Percentiles rank a stretch among this genome's conserved stretches.
These are phyloP conservation scores for Adansonia rubrostipa DNA, from an alignment of 441 rosid genomes.

Conservation along the genomic window DNA sequence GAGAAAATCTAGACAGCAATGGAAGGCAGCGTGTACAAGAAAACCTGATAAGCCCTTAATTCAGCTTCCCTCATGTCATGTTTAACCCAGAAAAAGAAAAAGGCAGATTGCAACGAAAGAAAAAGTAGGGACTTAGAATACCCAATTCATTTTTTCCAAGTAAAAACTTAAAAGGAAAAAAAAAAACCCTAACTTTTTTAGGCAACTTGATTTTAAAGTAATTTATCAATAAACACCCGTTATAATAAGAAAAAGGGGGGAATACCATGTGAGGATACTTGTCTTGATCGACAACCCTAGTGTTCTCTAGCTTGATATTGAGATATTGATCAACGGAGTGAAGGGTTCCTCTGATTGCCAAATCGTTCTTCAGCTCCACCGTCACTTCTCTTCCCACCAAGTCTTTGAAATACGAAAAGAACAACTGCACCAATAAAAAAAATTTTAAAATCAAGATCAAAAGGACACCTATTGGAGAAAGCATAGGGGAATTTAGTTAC, in stretches of 20 bases:
- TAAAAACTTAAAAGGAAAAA: neutral
- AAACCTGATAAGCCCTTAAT: neutral
- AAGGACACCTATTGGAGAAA: neutral
- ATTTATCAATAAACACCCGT: neutral
- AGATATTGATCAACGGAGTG: slow-evolving; percentile 99
- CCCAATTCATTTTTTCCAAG: neutral
- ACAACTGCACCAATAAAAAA: slow-evolving; percentile 61
- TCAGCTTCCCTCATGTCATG: neutral
- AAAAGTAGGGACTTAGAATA: neutral
- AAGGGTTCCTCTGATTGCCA: slow-evolving; percentile 96
- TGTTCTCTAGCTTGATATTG: slow-evolving; percentile 98
- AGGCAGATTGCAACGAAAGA: neutral
- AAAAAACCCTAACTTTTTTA: neutral
- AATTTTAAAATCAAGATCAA: neutral
- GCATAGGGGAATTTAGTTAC: neutral
- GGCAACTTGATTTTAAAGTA: neutral
- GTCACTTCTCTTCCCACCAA: slow-evolving; percentile 99
- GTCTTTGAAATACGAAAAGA: slow-evolving; percentile 98
- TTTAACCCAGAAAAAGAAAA: neutral
- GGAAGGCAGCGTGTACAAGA: neutral
- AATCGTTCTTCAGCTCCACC: slow-evolving; percentile 95
- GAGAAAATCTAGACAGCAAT: neutral
- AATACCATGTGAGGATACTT: slow-evolving; percentile 97
- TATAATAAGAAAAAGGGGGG: neutral
- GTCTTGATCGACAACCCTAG: slow-evolving; percentile 99